Evolutionary conservation across 129 eudicot genomes (phyloP).

Genomic region (Flaveria trinervia): DNA sequence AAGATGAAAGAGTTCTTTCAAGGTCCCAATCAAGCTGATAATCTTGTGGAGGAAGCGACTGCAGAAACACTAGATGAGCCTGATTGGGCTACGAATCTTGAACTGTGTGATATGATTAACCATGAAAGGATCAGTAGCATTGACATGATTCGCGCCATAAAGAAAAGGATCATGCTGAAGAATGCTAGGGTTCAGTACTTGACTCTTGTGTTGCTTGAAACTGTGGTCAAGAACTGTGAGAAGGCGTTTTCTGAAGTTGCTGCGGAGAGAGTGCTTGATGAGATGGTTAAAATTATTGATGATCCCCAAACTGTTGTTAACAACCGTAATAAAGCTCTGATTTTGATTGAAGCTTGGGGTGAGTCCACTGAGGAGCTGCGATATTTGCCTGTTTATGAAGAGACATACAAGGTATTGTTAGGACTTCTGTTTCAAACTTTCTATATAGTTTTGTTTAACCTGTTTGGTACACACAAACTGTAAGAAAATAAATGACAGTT

Average conservation of each 20-base stretch:
- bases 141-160: conserved; percentile 77
- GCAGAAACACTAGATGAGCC: conserved; percentile 87
- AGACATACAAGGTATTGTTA: conserved; percentile 86
- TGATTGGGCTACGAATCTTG: conserved; percentile 89
- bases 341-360: conserved; percentile 96
- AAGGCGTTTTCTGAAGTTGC: conserved; percentile 98
- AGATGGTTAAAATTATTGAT: conserved; percentile 95
- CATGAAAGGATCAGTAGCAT: conserved; percentile 71
- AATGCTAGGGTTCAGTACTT: conserved; percentile 83
- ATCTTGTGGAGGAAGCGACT: conserved; percentile 93
- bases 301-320: conserved; percentile 92
- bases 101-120: conserved; percentile 90
- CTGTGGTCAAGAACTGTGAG: conserved; percentile 90
- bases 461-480: neutral
- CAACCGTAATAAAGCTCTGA: conserved; percentile 84
- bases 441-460: neutral
- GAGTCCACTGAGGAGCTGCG: conserved; percentile 94
- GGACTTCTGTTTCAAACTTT: neutral
- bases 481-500: neutral
- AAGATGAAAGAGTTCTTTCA: conserved; percentile 95
- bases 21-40: conserved; percentile 73
- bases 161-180: conserved; percentile 79
- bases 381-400: conserved; percentile 92
- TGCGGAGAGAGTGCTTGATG: conserved; percentile 95
- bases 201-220: conserved; percentile 86